phyloP scores from a whole-genome alignment of 805 yeast species.

The Saccharomycopsis sp. region DNA sequence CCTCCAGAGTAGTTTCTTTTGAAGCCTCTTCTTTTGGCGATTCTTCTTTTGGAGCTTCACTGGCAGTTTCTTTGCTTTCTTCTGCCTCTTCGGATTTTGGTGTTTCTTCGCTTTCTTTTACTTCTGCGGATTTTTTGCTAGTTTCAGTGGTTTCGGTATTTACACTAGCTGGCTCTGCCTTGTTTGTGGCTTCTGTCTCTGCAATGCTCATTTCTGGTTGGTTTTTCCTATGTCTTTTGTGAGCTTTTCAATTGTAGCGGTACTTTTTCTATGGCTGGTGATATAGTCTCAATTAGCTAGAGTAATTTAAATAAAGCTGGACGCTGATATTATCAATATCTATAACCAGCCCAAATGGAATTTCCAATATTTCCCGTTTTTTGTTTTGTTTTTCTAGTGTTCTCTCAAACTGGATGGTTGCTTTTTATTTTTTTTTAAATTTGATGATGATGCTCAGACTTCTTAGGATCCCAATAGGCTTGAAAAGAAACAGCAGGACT shows the following conservation, averaged over 20 bases:
- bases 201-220: not conserved
- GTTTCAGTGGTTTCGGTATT: constrained; percentile 19
- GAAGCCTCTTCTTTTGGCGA: constrained; percentile 23
- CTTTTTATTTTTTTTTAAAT: not conserved
- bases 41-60: constrained; percentile 15
- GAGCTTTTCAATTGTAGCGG: too few relatives aligned
- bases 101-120: constrained; percentile 16
- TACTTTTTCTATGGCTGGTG: too few relatives aligned
- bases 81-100: constrained; percentile 5
- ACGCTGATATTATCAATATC: too few relatives aligned
- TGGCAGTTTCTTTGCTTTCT: constrained; percentile 2
- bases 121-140: constrained; percentile 21
- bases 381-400: not conserved
- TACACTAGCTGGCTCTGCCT: constrained; percentile 9
- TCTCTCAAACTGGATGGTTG: not conserved
- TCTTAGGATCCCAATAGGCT: too few relatives aligned
- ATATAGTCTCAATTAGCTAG: too few relatives aligned
- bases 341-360: not conserved
- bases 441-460: too few relatives aligned
- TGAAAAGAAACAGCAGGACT: too few relatives aligned
- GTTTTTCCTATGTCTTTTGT: too few relatives aligned
- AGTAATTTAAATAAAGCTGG: too few relatives aligned
- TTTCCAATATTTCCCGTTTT: not conserved
- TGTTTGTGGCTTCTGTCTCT: not conserved
- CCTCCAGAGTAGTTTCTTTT: constrained; percentile 20